Evolutionary conservation across 441 rosid genomes (phyloP), one percentile per base, ranked within the genome.

Genomic region (Cnidoscolus chayamansa): DNA sequence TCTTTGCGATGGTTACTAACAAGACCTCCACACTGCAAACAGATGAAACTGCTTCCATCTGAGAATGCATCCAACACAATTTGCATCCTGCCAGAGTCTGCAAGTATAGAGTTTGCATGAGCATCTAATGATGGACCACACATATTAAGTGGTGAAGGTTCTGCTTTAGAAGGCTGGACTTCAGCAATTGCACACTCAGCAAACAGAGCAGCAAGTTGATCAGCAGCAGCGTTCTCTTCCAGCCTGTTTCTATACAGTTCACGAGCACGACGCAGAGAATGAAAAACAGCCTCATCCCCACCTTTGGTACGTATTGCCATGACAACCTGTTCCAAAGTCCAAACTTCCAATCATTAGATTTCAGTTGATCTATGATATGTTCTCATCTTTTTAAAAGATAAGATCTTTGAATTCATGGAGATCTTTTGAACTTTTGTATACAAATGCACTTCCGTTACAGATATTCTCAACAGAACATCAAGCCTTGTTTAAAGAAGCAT

Each of bases 1-100:
- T 95, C 99, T 84, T 80, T 90, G 19, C 98, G 89, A 71, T 88
- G 83, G 74, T 80, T 84, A 70, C 98, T 88, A 61, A 95, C 99
- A 47, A 95, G 90, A 67, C 99, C 98, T 11, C 99, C 97, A 10
- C 99, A 93, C 25, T 86, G 87, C 69, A 94, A 73, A 77, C 96
- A 93, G 50, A 91, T 86, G 80, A 91, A 95, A 85, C 95, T 95
- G 87, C 98, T 95, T 78, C 97, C 98, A 40, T 93, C 98, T 0
- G 95, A 81, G 81, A 84, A 93, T 31, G 97, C 97, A 61, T 93
- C 99, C 72, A 90, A 79, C 78, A 90, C 88, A 58, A 95, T 76
- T 79, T 93, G 99, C 57, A 64, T 83, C 82, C 96, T 83, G 54
- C 98, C 96, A n/a, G 87, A 81, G 76, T 93, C 92, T 0, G 91